Evolutionary conservation across 208 protist species (phyloP), one percentile per base, ranked within the genome.

Genomic region (Crithidia sp.): DNA sequence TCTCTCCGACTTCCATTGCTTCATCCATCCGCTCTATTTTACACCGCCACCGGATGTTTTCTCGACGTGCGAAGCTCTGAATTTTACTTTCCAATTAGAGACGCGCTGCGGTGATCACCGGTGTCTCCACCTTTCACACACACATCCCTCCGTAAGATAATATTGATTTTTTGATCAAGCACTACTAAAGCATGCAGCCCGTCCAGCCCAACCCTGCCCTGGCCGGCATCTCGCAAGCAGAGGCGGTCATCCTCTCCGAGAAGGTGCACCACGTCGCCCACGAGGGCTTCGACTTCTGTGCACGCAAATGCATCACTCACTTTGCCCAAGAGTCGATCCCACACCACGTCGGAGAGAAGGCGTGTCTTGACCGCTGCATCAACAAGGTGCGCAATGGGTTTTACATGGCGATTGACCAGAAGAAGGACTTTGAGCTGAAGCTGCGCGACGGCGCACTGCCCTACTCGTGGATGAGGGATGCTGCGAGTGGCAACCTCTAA

Each of bases 381-480:
- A 87, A 58, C 65, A 93, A 95, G 49, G 67, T 95, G 8, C 67
- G 80, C 45, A 79, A 87, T 44, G 91, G 88, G 7, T 67, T 93
- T 19, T 60, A 82, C 55, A 88, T 95, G 71, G 82, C 91, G 5
- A 67, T 81, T n/a, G 70, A 77, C 37, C 67, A 83, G 16, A 89
- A 89, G 69, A 90, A 81, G 54, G 80, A 86, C 37, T 92, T 95
- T 55, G 86, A 95, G 56, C 44, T 70, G 66, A 81, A 91, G 67
- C 70, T 95, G 43, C 84, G 85, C 60, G 76, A 72, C 12, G 84
- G 87, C 0, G 83, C 88, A 5, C 74, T 95, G 78, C 91, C 88
- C 8, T 95, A 95, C 65, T 75, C 87, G 67, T 95, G 91, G 88
- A 93, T 95, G 91, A 81, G 71, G 47, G 85, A 92, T 41, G 82